These are phyloP conservation scores for Wallacemonas rigidus DNA, from an alignment of 208 protist species.

Conservation along the genomic window DNA sequence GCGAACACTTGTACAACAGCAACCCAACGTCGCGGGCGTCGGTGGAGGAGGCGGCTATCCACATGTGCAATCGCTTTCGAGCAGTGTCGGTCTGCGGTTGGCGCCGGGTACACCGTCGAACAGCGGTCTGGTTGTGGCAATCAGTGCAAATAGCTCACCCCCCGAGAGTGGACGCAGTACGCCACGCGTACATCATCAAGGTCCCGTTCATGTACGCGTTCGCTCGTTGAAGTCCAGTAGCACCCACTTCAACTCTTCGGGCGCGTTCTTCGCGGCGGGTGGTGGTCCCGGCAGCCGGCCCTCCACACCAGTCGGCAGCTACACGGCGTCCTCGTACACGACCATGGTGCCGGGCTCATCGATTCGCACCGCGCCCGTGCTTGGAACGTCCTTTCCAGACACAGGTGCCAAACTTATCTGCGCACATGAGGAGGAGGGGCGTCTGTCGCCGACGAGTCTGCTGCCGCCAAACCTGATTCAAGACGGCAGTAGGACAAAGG, in stretches of 20 bases:
- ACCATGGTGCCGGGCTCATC: no score
- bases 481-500: slow-evolving; percentile 39
- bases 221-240: background rate
- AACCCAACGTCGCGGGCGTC: background rate
- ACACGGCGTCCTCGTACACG: background rate
- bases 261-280: background rate
- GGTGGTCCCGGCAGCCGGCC: background rate
- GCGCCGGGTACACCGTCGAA: background rate
- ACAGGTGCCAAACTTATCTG: no score
- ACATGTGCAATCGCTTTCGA: no score
- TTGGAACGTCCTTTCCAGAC: no score
- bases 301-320: slow-evolving; percentile 6
- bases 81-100: no score
- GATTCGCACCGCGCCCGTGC: no score
- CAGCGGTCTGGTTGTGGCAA: background rate
- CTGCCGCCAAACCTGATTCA: slow-evolving; percentile 36
- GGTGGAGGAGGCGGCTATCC: no score
- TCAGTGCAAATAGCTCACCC: background rate
- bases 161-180: slow-evolving; percentile 12
- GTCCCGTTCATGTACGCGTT: background rate
- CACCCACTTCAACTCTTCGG: background rate
- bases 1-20: background rate
- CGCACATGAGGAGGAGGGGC: background rate
- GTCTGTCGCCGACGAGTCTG: slow-evolving; percentile 37
- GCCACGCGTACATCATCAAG: background rate